These are phyloP conservation scores for Triticum turgidum DNA, from an alignment of 176 grass and related monocot species.

Conservation along the genomic window DNA sequence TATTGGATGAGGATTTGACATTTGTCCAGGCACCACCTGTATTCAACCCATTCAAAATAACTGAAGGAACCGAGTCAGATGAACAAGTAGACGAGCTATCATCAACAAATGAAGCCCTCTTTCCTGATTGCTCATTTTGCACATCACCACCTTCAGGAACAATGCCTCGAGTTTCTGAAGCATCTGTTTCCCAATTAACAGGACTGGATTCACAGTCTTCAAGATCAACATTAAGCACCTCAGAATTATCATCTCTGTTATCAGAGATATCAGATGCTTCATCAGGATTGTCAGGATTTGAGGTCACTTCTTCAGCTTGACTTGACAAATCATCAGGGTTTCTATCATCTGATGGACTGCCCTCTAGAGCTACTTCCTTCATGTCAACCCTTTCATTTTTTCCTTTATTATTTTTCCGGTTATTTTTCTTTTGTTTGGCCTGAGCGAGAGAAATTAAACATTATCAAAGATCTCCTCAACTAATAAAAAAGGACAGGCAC, in stretches of 20 bases:
- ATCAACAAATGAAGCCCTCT: constrained; percentile 60
- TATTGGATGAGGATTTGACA: constrained; percentile 66
- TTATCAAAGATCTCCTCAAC: background rate
- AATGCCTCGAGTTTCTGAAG: constrained; percentile 61
- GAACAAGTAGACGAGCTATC: constrained; percentile 93
- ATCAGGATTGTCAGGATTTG: constrained; percentile 63
- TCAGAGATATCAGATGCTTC: constrained; percentile 84
- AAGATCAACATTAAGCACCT: constrained; percentile 60
- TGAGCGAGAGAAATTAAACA: constrained; percentile 9
- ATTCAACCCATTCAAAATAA: constrained; percentile 48
- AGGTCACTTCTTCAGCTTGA: constrained; percentile 53
- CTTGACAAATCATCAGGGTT: constrained; percentile 51
- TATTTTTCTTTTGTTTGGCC: constrained; percentile 93
- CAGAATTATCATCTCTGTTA: constrained; percentile 64
- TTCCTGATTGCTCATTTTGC: constrained; percentile 69
- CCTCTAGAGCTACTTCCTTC: constrained; percentile 37
- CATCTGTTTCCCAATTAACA: constrained; percentile 85
- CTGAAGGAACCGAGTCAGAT: constrained; percentile 70
- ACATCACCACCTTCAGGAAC: constrained; percentile 44
- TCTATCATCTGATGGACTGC: constrained; percentile 50
- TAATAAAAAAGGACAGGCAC: background rate
- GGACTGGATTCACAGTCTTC: constrained; percentile 65
- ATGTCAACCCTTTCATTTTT: constrained; percentile 58
- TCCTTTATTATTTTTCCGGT: constrained; percentile 67
- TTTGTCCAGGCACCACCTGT: constrained; percentile 54